phyloP scores from a whole-genome alignment of 1,139 yeast genomes.

The Scheffersomyces parashehatae region DNA sequence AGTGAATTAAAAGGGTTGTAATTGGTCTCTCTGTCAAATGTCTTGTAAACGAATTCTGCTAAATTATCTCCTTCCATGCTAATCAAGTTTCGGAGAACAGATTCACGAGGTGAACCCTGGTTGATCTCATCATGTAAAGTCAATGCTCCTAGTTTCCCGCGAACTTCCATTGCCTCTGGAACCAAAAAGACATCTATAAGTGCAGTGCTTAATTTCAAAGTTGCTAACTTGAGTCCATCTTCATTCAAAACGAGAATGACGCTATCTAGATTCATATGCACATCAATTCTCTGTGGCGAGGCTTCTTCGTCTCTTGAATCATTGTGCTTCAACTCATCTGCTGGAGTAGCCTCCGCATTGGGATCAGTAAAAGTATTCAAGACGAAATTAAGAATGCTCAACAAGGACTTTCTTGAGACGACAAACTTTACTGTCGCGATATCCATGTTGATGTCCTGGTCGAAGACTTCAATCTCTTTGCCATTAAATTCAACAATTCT shows the following conservation, averaged over 20 bases:
- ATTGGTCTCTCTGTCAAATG: constrained; percentile 62
- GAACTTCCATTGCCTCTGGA: constrained; percentile 77
- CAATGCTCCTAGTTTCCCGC: constrained; percentile 77
- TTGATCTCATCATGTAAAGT: constrained; percentile 76
- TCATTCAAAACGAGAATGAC: constrained; percentile 78
- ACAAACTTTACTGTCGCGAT: constrained; percentile 81
- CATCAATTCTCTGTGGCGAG: constrained; percentile 73
- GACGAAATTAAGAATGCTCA: constrained; percentile 77
- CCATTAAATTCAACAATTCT: constrained; percentile 61
- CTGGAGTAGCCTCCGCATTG: constrained; percentile 64
- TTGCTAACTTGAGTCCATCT: constrained; percentile 80
- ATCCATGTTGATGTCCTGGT: constrained; percentile 72
- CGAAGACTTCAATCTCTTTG: constrained; percentile 67
- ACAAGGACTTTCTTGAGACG: constrained; percentile 72
- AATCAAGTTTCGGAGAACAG: constrained; percentile 64
- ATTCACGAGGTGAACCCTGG: constrained; percentile 60
- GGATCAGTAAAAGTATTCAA: constrained; percentile 88
- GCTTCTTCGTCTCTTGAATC: constrained; percentile 52
- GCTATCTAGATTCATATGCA: constrained; percentile 70
- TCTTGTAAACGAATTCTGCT: constrained; percentile 82
- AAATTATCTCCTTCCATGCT: constrained; percentile 81
- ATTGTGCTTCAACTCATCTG: constrained; percentile 68
- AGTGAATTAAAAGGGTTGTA: constrained; percentile 55
- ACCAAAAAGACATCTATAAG: constrained; percentile 62
- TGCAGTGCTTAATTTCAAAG: constrained; percentile 75